Evolutionary conservation across 148 eudicot genomes (phyloP), one percentile per base, ranked within the genome.

Genomic region (Cornus suecica): DNA sequence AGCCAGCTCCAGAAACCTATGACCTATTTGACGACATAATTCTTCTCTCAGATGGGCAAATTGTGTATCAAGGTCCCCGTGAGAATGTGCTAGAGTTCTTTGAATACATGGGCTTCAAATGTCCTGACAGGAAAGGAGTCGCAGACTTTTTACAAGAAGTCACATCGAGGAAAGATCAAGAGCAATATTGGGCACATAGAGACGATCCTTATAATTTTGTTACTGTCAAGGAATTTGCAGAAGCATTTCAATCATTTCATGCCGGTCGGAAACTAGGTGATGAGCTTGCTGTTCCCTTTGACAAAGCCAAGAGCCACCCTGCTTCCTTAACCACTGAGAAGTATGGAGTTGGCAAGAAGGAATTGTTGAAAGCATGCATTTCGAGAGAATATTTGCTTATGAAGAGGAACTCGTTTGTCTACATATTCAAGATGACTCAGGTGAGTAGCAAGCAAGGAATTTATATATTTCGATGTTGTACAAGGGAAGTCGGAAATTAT

Each of bases 61-160:
- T 94, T 66, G 92, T 94, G 60, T 94, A 94, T 70, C 94, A 91
- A 81, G 98, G 98, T 54, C 97, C 97, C 30, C 90, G 89, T 5
- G 96, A 94, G 52, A 78, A 81, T 34, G 97, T 91, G 52, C 85
- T 89, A 7, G 98, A 94, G 72, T 94, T 94, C 86, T 94, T 94
- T 66, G 98, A 94, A 56, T 63, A 28, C 68, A 91, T 91, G 91
- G 97, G 98, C 0, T 94, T 94, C 88, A 85, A 72, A 82, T 94
- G 98, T 77, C 98, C 98, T 10, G 86, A 91, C 75, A 84, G 98
- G 71, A 94, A 94, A 84, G 98, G 98, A 73, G 88, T 86, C 62
- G 97, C 98, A 37, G 98, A 94, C 77, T 94, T 91, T 68, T 79
- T 94, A 65, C 98, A 94, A 91, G 98, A 94, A 74, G 98, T 94